Evolutionary conservation across 495 filamentous ascomycete species (phyloP).

Genomic region (Penicillium parvum): DNA sequence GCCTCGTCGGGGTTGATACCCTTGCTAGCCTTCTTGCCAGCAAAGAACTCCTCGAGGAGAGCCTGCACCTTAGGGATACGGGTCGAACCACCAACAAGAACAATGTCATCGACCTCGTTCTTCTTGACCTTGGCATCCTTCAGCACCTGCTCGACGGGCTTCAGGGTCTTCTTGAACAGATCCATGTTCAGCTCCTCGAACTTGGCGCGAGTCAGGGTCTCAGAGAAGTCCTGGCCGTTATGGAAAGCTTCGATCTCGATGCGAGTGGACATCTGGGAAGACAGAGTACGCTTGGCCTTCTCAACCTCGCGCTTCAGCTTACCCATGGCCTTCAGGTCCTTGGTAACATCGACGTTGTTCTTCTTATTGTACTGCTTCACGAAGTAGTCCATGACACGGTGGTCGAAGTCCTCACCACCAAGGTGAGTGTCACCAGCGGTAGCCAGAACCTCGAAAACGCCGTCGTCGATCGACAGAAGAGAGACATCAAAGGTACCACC

Average conservation of each 20-base stretch:
- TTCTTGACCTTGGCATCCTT: conserved; percentile 91
- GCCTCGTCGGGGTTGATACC: conserved; percentile 99
- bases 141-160: conserved; percentile 96
- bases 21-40: conserved; percentile 99
- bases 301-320: conserved; percentile 99
- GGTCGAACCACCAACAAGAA: conserved; percentile 93
- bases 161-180: conserved; percentile 97
- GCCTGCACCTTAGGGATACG: conserved; percentile 98
- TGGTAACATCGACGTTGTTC: conserved; percentile 85
- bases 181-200: conserved; percentile 99
- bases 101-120: conserved; percentile 80
- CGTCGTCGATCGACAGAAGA: conserved; percentile 91
- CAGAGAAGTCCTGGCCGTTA: conserved; percentile 95
- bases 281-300: conserved; percentile 99
- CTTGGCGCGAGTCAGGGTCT: conserved; percentile 97
- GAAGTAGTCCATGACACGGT: conserved; percentile 95
- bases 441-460: conserved; percentile 96
- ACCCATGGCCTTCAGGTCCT: conserved; percentile 97
- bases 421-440: conserved; percentile 99
- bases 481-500: conserved; percentile 99
- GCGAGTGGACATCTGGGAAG: conserved; percentile 95
- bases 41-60: conserved; percentile 97
- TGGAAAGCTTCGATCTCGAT: conserved; percentile 98
- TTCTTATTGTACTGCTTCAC: conserved; percentile 99
- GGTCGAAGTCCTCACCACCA: conserved; percentile 99